Evolutionary conservation across 73 alveolate genomes (phyloP).

Genomic region (Paramecium caudatum): DNA sequence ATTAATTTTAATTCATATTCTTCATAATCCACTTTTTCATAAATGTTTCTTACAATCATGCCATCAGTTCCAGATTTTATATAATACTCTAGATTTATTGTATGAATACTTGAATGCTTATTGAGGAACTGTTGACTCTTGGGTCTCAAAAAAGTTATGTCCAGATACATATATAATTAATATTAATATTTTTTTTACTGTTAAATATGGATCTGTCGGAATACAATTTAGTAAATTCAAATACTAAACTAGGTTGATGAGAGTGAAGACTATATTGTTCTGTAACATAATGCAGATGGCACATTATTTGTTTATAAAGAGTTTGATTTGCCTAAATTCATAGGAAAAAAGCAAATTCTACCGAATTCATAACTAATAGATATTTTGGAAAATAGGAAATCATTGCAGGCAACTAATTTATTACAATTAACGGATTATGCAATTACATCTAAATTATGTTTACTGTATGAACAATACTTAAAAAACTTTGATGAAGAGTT

Average conservation of each 20-base stretch:
- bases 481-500: constrained; percentile 68
- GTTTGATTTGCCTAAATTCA: constrained; percentile 56
- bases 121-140: constrained; percentile 22
- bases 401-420: not conserved
- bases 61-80: constrained; percentile 60
- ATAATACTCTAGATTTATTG: constrained; percentile 21
- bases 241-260: constrained; percentile 18
- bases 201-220: constrained; percentile 42
- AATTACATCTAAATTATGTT: constrained; percentile 47
- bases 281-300: not conserved
- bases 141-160: constrained; percentile 43
- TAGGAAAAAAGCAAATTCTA: constrained; percentile 49
- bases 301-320: constrained; percentile 28
- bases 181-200: constrained; percentile 19
- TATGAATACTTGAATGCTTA: constrained; percentile 24
- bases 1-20: constrained; percentile 29
- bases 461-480: constrained; percentile 26
- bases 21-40: constrained; percentile 56
- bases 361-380: constrained; percentile 21
- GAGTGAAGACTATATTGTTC: not conserved
- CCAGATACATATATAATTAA: constrained; percentile 55
- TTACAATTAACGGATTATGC: constrained; percentile 7
- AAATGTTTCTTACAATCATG: constrained; percentile 37
- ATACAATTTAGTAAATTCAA: constrained; percentile 11
- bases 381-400: constrained; percentile 20